Conservation (phyloP, 1,139 yeast species). For the Kluyveromyces sp. region DNA sequence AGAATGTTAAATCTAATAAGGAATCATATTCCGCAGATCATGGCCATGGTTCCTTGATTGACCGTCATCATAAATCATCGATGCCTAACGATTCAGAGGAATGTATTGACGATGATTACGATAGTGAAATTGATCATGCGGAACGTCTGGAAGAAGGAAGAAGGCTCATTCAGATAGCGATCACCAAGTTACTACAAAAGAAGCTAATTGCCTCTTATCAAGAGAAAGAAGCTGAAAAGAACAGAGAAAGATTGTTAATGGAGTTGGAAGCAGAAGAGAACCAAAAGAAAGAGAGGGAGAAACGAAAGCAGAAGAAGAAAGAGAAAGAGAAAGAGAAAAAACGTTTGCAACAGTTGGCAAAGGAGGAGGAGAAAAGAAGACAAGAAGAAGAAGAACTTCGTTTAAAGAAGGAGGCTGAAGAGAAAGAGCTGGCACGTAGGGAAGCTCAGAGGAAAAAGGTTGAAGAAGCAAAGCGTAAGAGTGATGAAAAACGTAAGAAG, state of each 20-base stretch:
- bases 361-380: slow-evolving; percentile 42
- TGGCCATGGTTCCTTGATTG: slow-evolving; percentile 16
- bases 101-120: slow-evolving; percentile 33
- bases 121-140: slow-evolving; percentile 40
- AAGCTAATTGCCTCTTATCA: slow-evolving; percentile 68
- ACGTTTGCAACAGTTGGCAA: slow-evolving; percentile 60
- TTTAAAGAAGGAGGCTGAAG: slow-evolving; percentile 37
- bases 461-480: slow-evolving; percentile 31
- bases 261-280: slow-evolving; percentile 80
- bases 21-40: slow-evolving; percentile 17
- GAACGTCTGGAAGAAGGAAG: slow-evolving; percentile 71
- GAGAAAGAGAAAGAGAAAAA: slow-evolving; percentile 81
- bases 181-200: slow-evolving; percentile 65
- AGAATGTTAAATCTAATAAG: slow-evolving; percentile 6
- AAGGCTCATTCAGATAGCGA: slow-evolving; percentile 65
- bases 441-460: slow-evolving; percentile 33
- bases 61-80: slow-evolving; percentile 18
- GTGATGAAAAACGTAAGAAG: slow-evolving; percentile 38
- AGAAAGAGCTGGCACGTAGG: slow-evolving; percentile 40
- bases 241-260: slow-evolving; percentile 63
- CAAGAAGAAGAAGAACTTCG: slow-evolving; percentile 36
- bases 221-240: slow-evolving; percentile 71
- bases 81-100: slow-evolving; percentile 23
- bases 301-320: slow-evolving; percentile 62
- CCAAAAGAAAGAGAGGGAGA: slow-evolving; percentile 65